Conservation (phyloP, 1,139 yeast genomes). For the Candida smagusa region DNA sequence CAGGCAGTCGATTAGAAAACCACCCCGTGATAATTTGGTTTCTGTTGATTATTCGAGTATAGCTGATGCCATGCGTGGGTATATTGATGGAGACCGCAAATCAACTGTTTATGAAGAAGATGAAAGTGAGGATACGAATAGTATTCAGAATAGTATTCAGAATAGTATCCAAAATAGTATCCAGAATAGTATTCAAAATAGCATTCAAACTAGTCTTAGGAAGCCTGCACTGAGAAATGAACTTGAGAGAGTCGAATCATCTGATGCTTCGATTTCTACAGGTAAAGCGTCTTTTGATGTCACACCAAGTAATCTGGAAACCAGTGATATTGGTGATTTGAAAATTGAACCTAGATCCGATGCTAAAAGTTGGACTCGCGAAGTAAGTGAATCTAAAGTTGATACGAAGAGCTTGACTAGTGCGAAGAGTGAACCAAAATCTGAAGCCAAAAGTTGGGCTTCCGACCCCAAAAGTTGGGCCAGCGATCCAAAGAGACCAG, state of each 20-base stretch:
- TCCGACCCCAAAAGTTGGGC: no score
- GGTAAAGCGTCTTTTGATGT: slow-evolving; percentile 7
- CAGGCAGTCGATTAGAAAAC: slow-evolving; percentile 33
- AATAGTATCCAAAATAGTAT: slow-evolving; percentile 1
- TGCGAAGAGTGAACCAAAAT: neutral
- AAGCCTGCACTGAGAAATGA: neutral
- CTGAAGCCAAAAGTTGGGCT: no score
- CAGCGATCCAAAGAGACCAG: neutral
- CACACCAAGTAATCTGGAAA: no score
- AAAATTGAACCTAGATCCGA: slow-evolving; percentile 8
- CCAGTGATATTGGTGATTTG: slow-evolving; percentile 7
- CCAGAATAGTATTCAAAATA: neutral
- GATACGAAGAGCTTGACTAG: no score
- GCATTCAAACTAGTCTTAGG: no score
- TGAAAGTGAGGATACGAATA: slow-evolving; percentile 1
- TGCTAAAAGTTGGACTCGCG: no score
- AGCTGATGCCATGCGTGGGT: slow-evolving; percentile 26
- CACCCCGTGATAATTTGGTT: slow-evolving; percentile 25
- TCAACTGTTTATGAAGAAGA: slow-evolving; percentile 1
- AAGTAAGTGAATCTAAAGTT: neutral
- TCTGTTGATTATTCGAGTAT: slow-evolving; percentile 26
- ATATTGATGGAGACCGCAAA: slow-evolving; percentile 15
- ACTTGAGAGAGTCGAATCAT: slow-evolving; percentile 1
- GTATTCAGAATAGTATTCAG: neutral
- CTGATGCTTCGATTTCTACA: slow-evolving; percentile 6